Conservation (phyloP, 2,329 filamentous ascomycete genomes). For the Fusarium humuli region DNA sequence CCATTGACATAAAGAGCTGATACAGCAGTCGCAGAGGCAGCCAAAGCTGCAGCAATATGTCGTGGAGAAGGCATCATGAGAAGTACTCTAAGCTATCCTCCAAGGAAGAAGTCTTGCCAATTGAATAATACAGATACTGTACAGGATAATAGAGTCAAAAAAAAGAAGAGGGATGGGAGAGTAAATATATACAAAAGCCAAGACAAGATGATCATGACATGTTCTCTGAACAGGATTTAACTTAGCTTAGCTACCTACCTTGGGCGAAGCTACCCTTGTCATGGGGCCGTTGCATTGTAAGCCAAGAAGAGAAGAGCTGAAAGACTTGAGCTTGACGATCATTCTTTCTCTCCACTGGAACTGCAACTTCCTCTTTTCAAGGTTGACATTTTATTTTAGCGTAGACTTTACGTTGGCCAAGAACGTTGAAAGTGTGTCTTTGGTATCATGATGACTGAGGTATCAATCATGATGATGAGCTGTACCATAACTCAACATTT, state of each 20-base stretch:
- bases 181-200: constrained; percentile 24
- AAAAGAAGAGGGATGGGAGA: constrained; percentile 1
- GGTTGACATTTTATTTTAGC: constrained; percentile 1
- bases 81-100: neutral
- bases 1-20: constrained; percentile 70
- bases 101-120: neutral
- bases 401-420: constrained; percentile 9
- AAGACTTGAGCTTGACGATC: constrained; percentile 30
- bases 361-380: constrained; percentile 4
- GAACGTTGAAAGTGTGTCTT: neutral
- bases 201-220: constrained; percentile 34
- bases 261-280: constrained; percentile 1
- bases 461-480: neutral
- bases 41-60: constrained; percentile 45
- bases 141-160: neutral
- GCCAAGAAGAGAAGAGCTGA: constrained; percentile 34
- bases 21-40: constrained; percentile 45
- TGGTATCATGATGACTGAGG: constrained; percentile 16
- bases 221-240: constrained; percentile 25
- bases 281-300: constrained; percentile 1
- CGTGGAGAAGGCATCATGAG: constrained; percentile 45
- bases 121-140: neutral
- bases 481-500: neutral
- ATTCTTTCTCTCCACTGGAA: neutral
- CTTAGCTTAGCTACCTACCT: neutral